Percentiles rank a stretch among this genome's conserved stretches.
phyloP scores from a whole-genome alignment of 441 rosid species.

The Breynia disticha region DNA sequence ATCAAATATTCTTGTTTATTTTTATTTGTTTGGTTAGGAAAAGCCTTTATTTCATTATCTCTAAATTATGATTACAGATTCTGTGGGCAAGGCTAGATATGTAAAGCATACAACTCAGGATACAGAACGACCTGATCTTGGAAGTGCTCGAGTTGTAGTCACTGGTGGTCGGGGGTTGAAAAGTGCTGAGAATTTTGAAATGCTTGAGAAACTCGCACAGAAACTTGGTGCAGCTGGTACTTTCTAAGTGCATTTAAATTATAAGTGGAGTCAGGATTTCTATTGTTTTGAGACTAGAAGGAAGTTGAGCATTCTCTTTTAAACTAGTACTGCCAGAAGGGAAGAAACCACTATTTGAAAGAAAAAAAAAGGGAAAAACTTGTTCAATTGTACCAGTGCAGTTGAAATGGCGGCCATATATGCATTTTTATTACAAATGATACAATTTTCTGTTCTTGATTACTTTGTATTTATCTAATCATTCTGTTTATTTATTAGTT shows the following conservation, averaged over 20 bases:
- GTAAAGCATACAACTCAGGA: conserved; percentile 58
- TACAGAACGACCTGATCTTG: conserved; percentile 90
- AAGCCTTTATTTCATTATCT: conserved; percentile 1
- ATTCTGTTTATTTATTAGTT: conserved; percentile 32
- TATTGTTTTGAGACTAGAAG: too few species aligned
- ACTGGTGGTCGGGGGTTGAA: conserved; percentile 88
- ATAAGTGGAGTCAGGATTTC: too few species aligned
- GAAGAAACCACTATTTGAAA: too few species aligned
- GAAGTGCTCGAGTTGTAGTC: conserved; percentile 72
- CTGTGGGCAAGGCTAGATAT: conserved; percentile 53
- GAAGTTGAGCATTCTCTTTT: too few species aligned
- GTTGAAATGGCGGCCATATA: too few species aligned
- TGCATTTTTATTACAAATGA: not conserved
- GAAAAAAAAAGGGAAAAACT: too few species aligned
- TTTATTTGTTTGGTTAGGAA: conserved; percentile 1
- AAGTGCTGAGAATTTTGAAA: conserved; percentile 81
- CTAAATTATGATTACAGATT: conserved; percentile 32
- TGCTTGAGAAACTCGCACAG: conserved; percentile 90
- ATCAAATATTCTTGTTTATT: not conserved
- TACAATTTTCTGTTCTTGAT: not conserved
- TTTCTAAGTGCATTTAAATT: conserved; percentile 7
- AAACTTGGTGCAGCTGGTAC: conserved; percentile 95
- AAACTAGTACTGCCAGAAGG: too few species aligned
- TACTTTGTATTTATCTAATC: not conserved
- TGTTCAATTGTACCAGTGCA: too few species aligned